phyloP scores from a whole-genome alignment of 345 rosid species.

The Balakata baccata region DNA sequence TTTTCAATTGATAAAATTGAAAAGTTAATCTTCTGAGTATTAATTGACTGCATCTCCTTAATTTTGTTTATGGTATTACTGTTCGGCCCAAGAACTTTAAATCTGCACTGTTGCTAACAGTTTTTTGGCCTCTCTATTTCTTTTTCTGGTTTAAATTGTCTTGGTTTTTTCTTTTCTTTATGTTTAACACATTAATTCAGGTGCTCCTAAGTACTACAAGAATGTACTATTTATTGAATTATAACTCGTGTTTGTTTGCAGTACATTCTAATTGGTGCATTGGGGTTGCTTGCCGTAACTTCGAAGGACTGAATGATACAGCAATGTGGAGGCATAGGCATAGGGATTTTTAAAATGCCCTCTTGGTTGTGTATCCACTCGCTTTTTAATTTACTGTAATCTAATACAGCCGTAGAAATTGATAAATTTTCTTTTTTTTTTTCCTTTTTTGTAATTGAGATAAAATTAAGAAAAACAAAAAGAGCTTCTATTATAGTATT shows the following conservation, averaged over 20 bases:
- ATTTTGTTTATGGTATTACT: not conserved
- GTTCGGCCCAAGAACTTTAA: not conserved
- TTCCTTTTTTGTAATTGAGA: no score
- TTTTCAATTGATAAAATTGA: constrained; percentile 3
- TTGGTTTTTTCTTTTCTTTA: no score
- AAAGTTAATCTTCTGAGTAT: not conserved
- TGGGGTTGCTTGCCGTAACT: constrained; percentile 84
- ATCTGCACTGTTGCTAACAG: not conserved
- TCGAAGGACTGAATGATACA: constrained; percentile 59
- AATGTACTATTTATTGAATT: not conserved
- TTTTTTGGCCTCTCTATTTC: not conserved
- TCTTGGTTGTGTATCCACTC: no score
- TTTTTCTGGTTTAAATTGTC: no score
- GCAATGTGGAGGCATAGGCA: not conserved
- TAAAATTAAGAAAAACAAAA: no score
- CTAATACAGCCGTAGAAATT: no score
- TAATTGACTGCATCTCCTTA: not conserved
- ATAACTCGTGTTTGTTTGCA: constrained; percentile 30
- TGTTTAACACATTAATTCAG: not conserved
- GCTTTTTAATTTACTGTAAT: no score
- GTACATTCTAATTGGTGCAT: constrained; percentile 80
- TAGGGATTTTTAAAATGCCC: no score
- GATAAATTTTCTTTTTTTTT: no score
- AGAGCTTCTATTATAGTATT: no score
- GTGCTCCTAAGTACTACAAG: not conserved